These are phyloP conservation scores for Nothopassalora personata DNA, from an alignment of 2,329 filamentous ascomycete species.

Conservation along the genomic window DNA sequence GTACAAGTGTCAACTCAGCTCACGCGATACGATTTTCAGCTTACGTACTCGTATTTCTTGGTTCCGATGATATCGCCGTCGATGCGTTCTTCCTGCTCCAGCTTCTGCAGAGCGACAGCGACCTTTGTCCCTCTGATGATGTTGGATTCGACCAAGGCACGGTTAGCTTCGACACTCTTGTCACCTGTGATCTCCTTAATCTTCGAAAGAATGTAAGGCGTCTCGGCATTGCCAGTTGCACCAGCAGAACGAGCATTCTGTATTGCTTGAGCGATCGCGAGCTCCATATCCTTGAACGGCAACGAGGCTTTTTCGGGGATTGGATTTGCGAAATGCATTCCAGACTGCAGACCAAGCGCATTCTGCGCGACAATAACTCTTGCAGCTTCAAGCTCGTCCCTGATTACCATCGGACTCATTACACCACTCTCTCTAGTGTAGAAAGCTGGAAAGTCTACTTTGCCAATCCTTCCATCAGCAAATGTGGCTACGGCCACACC, in stretches of 20 bases:
- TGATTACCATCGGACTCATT: conserved; percentile 69
- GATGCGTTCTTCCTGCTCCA: conserved; percentile 39
- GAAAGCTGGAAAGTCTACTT: conserved; percentile 85
- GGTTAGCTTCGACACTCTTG: conserved; percentile 68
- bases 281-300: conserved; percentile 64
- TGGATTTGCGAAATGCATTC: conserved; percentile 83
- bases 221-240: conserved; percentile 69
- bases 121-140: conserved; percentile 60
- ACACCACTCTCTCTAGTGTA: conserved; percentile 84
- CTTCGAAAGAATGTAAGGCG: conserved; percentile 72
- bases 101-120: conserved; percentile 55
- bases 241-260: conserved; percentile 60
- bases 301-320: conserved; percentile 68
- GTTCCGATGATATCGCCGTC: background rate
- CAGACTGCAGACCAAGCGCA: conserved; percentile 65
- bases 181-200: conserved; percentile 73
- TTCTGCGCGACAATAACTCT: conserved; percentile 81
- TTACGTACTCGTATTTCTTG: conserved; percentile 6
- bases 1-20: background rate
- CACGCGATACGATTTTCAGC: background rate
- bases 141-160: conserved; percentile 62
- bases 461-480: conserved; percentile 67
- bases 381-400: conserved; percentile 75
- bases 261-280: conserved; percentile 63
- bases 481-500: conserved; percentile 85